Percentiles rank a stretch among this genome's conserved stretches.
Evolutionary conservation across 2,329 filamentous ascomycete genomes (phyloP).

Genomic region (Ilyonectria destructans): DNA sequence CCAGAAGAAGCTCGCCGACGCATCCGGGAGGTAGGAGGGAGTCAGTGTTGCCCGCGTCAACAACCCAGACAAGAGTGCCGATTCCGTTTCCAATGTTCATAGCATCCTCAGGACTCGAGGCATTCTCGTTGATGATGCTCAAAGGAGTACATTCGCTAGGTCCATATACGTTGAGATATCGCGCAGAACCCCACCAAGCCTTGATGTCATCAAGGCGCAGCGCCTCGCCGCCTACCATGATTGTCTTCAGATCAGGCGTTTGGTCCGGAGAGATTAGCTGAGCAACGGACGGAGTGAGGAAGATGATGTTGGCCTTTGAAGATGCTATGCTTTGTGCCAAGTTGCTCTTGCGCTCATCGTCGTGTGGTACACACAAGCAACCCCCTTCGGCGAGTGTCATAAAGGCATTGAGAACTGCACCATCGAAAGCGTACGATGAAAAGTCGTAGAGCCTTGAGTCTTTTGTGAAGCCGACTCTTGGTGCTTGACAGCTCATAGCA

Average conservation of each 20-base stretch:
- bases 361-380: slow-evolving; percentile 32
- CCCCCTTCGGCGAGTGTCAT: slow-evolving; percentile 26
- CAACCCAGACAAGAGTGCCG: slow-evolving; percentile 21
- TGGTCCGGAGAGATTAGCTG: slow-evolving; percentile 12
- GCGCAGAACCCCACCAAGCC: slow-evolving; percentile 33
- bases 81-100: slow-evolving; percentile 15
- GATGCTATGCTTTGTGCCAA: not conserved
- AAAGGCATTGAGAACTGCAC: slow-evolving; percentile 30
- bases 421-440: slow-evolving; percentile 38
- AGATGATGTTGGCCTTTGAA: not conserved
- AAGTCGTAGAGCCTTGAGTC: slow-evolving; percentile 24
- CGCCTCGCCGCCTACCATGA: slow-evolving; percentile 37
- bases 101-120: not conserved
- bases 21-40: slow-evolving; percentile 5
- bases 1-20: slow-evolving; percentile 25
- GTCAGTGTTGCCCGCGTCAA: slow-evolving; percentile 16
- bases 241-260: slow-evolving; percentile 2
- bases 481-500: not conserved
- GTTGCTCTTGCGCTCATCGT: slow-evolving; percentile 9
- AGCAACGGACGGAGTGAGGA: slow-evolving; percentile 14
- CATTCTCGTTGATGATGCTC: not conserved
- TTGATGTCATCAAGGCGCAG: slow-evolving; percentile 14
- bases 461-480: not conserved
- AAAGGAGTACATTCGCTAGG: slow-evolving; percentile 33
- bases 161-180: slow-evolving; percentile 37